Conservation (phyloP, 495 filamentous ascomycete genomes). For the Aspergillus nanangensis region DNA sequence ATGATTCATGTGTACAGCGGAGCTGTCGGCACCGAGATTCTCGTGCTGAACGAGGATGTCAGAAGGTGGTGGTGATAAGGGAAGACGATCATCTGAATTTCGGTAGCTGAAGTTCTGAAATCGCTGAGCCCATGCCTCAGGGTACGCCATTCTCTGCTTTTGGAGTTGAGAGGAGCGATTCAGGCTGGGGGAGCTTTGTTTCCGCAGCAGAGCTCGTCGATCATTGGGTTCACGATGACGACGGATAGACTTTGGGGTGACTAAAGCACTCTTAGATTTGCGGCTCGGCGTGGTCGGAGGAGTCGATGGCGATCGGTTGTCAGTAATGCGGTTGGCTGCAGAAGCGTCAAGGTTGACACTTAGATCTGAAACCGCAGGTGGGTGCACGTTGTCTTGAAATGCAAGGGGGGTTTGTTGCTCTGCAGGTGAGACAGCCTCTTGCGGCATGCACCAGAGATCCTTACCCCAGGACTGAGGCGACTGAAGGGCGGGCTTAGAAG, state of each 20-base stretch:
- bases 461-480: conserved; percentile 38
- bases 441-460: conserved; percentile 35
- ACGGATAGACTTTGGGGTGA: conserved; percentile 39
- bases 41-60: conserved; percentile 41
- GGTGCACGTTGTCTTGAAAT: conserved; percentile 38
- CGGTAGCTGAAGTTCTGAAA: conserved; percentile 38
- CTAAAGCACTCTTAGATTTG: conserved; percentile 32
- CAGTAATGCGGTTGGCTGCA: conserved; percentile 12
- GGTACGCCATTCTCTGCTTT: conserved; percentile 41
- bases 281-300: conserved; percentile 39
- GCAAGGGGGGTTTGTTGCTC: conserved; percentile 23
- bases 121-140: conserved; percentile 37
- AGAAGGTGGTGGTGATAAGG: conserved; percentile 42
- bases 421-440: conserved; percentile 24
- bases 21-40: conserved; percentile 26
- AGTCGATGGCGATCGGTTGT: conserved; percentile 33
- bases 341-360: conserved; percentile 31
- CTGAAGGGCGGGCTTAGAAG: conserved; percentile 28
- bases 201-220: conserved; percentile 32
- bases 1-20: conserved; percentile 12
- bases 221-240: conserved; percentile 40
- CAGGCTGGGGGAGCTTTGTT: conserved; percentile 41
- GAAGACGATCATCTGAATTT: conserved; percentile 34
- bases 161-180: conserved; percentile 35
- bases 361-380: conserved; percentile 35